phyloP scores from a whole-genome alignment of 495 filamentous ascomycete species.

The Pyrenula aspistea region DNA sequence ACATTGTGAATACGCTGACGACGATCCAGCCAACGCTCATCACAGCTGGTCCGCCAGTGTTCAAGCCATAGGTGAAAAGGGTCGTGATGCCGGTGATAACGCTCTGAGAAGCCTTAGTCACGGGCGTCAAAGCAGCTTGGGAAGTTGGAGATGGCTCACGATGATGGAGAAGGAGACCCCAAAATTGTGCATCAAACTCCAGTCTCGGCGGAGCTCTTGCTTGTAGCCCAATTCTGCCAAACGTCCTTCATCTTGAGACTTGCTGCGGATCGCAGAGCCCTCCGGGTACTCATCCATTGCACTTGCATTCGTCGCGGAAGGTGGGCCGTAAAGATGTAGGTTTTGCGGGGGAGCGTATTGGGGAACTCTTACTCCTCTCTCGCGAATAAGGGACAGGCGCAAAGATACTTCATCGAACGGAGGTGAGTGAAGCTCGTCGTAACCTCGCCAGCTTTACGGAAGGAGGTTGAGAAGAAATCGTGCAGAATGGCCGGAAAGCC shows the following conservation, averaged over 20 bases:
- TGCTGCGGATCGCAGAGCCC: background rate
- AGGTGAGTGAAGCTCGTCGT: too few species aligned
- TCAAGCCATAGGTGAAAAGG: conserved; percentile 33
- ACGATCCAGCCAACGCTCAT: conserved; percentile 45
- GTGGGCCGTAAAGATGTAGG: too few species aligned
- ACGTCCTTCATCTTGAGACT: conserved; percentile 31
- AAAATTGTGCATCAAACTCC: conserved; percentile 52
- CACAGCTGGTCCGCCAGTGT: conserved; percentile 44
- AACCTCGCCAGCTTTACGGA: too few species aligned
- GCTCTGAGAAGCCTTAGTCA: conserved; percentile 24
- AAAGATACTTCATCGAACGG: too few species aligned
- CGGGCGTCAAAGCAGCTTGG: background rate
- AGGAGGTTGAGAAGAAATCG: too few species aligned
- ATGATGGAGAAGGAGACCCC: conserved; percentile 57
- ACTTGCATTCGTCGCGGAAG: too few species aligned
- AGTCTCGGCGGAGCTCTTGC: conserved; percentile 48
- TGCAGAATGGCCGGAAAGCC: too few species aligned
- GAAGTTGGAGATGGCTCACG: conserved; percentile 19
- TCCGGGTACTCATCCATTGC: background rate
- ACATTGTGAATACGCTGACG: conserved; percentile 45
- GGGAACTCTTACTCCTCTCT: too few species aligned
- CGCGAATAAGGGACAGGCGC: too few species aligned
- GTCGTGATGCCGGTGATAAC: conserved; percentile 53
- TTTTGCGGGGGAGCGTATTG: too few species aligned
- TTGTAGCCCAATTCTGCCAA: conserved; percentile 51